phyloP scores from a whole-genome alignment of 495 filamentous ascomycete species.

The Thermochaetoides thermophila region DNA sequence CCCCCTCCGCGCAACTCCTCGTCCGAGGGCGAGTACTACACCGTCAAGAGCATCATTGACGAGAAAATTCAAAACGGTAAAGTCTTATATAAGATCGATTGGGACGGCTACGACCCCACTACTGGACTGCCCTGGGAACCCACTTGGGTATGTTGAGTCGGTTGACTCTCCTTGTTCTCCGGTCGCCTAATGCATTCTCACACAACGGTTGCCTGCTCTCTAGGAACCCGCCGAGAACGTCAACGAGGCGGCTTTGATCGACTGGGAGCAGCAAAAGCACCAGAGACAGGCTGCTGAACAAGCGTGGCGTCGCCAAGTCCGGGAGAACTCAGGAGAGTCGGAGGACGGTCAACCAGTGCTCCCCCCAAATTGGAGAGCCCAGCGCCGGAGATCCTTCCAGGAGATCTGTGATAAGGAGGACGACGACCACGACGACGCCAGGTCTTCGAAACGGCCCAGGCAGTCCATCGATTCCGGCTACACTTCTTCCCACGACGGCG shows the following conservation, averaged over 20 bases:
- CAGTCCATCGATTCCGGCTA: conserved; percentile 4
- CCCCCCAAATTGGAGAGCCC: conserved; percentile 1
- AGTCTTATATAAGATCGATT: conserved; percentile 24
- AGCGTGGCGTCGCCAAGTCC: no score
- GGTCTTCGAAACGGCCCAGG: background rate
- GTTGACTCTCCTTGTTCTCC: background rate
- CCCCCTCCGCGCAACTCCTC: conserved; percentile 1
- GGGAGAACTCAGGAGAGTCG: background rate
- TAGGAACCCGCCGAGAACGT: conserved; percentile 27
- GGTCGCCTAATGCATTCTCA: background rate
- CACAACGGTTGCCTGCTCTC: conserved; percentile 2
- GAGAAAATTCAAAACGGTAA: conserved; percentile 21
- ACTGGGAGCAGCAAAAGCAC: conserved; percentile 17
- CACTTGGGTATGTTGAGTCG: conserved; percentile 29
- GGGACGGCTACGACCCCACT: conserved; percentile 23
- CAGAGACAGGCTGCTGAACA: background rate
- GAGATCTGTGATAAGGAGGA: no score
- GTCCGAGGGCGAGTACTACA: conserved; percentile 10
- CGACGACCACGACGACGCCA: background rate
- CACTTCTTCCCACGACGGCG: conserved; percentile 1
- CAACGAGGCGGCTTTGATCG: conserved; percentile 15
- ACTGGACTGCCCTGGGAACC: conserved; percentile 21
- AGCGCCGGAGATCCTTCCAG: conserved; percentile 2
- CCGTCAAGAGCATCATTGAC: conserved; percentile 21
- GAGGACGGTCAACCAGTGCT: conserved; percentile 4